phyloP scores from a whole-genome alignment of 2,329 filamentous ascomycete species.

The Venturia nashicola region DNA sequence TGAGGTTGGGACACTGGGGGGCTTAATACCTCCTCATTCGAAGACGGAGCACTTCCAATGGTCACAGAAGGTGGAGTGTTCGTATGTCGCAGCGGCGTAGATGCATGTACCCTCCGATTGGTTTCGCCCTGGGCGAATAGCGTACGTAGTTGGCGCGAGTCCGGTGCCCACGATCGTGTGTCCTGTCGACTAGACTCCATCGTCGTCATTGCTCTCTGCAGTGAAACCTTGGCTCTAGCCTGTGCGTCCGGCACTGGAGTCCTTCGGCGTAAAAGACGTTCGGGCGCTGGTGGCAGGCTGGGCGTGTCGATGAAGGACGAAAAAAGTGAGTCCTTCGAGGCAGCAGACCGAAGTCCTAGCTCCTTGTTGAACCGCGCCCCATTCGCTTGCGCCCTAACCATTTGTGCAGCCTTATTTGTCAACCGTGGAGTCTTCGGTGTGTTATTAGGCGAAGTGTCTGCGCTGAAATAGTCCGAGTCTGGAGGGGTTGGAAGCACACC shows the following conservation, averaged over 20 bases:
- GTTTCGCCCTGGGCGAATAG: constrained; percentile 5
- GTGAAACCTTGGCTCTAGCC: not conserved
- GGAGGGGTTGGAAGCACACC: not conserved
- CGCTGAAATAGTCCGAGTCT: constrained; percentile 11
- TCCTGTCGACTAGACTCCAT: not conserved
- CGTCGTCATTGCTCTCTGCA: not conserved
- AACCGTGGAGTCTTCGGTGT: constrained; percentile 4
- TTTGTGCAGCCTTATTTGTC: not conserved
- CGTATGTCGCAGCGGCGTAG: not conserved
- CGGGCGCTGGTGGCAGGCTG: not conserved
- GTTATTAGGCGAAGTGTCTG: constrained; percentile 7
- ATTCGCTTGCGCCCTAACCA: constrained; percentile 1
- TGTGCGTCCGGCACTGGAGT: not conserved
- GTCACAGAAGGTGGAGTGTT: constrained; percentile 4
- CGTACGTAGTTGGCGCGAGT: not conserved
- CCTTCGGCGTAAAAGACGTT: not conserved
- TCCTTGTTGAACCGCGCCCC: constrained; percentile 7
- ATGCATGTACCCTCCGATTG: not conserved
- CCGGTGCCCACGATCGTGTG: not conserved
- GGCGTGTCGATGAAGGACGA: constrained; percentile 7
- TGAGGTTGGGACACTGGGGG: not conserved
- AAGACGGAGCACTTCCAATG: not conserved
- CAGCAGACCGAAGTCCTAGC: constrained; percentile 3
- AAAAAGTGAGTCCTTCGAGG: constrained; percentile 9
- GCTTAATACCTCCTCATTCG: not conserved